Conservation (phyloP, 371 early-diverging fungal genomes). For the Rhizopus microsporus region DNA sequence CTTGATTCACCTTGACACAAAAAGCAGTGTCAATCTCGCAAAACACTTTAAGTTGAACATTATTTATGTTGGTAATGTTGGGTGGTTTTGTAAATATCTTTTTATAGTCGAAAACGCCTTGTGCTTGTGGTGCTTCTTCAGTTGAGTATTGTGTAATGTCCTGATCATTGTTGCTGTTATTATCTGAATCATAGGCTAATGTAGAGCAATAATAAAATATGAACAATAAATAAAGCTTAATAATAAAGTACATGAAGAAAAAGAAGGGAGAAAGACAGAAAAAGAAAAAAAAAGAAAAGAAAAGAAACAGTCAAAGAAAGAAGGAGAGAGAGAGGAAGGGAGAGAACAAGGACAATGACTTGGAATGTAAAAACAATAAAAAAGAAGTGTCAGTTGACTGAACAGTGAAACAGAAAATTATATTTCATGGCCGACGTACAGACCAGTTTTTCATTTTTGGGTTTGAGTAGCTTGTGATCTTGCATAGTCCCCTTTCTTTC, state of each 20-base stretch:
- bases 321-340: too few relatives aligned
- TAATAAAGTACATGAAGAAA: background rate
- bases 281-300: too few relatives aligned
- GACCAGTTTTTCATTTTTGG: too few relatives aligned
- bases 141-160: slow-evolving; percentile 5
- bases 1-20: slow-evolving; percentile 25
- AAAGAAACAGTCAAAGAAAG: too few relatives aligned
- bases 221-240: background rate
- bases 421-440: too few relatives aligned
- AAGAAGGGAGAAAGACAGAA: too few relatives aligned
- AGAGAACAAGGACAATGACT: too few relatives aligned
- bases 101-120: slow-evolving; percentile 17
- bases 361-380: too few relatives aligned
- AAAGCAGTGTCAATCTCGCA: slow-evolving; percentile 21
- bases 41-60: slow-evolving; percentile 19
- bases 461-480: too few relatives aligned
- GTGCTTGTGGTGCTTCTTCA: slow-evolving; percentile 7
- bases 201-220: background rate
- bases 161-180: slow-evolving; percentile 1
- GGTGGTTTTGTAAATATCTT: slow-evolving; percentile 14
- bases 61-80: slow-evolving; percentile 5
- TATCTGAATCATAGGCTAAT: background rate
- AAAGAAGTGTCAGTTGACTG: too few relatives aligned
- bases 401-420: too few relatives aligned
- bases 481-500: too few relatives aligned